Percentiles rank a stretch among this genome's conserved stretches.
phyloP scores from a whole-genome alignment of 495 filamentous ascomycete genomes.

The Daldinia decipiens region DNA sequence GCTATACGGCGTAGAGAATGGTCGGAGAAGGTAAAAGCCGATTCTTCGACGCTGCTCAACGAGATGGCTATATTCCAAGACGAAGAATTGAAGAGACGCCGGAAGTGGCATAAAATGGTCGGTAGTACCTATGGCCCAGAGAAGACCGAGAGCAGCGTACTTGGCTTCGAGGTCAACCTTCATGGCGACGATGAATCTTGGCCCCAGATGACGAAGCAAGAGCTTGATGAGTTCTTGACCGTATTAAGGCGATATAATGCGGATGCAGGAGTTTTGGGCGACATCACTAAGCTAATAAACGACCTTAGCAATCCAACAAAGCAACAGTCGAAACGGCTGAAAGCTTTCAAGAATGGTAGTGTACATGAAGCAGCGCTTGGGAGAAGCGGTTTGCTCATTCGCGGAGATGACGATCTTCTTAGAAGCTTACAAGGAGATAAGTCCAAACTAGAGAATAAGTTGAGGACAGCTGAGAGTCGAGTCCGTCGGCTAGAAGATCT shows the following conservation, averaged over 20 bases:
- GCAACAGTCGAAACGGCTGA: slow-evolving; percentile 78
- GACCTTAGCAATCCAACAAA: slow-evolving; percentile 79
- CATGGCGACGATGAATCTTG: slow-evolving; percentile 81
- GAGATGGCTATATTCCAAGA: slow-evolving; percentile 91
- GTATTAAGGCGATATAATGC: slow-evolving; percentile 64
- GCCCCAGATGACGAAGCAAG: slow-evolving; percentile 72
- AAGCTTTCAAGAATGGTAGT: slow-evolving; percentile 95
- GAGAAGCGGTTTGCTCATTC: slow-evolving; percentile 79
- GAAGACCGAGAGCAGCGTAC: slow-evolving; percentile 61
- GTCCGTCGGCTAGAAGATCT: slow-evolving; percentile 93
- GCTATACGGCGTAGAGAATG: slow-evolving; percentile 88
- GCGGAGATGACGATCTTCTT: slow-evolving; percentile 82
- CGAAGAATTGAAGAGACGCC: slow-evolving; percentile 86
- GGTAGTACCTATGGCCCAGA: slow-evolving; percentile 64
- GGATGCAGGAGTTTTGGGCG: slow-evolving; percentile 57
- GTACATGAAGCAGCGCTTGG: slow-evolving; percentile 85
- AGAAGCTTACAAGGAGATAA: slow-evolving; percentile 79
- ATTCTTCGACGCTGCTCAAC: slow-evolving; percentile 85
- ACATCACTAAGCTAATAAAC: slow-evolving; percentile 66
- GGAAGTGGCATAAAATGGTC: slow-evolving; percentile 88
- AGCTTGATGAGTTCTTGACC: slow-evolving; percentile 73
- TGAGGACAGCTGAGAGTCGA: slow-evolving; percentile 89
- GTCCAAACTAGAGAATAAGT: slow-evolving; percentile 76
- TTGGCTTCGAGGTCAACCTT: slow-evolving; percentile 86
- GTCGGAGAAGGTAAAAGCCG: slow-evolving; percentile 84